Evolutionary conservation across 371 early-diverging fungal species (phyloP).

Genomic region (Apophysomyces sp.): DNA sequence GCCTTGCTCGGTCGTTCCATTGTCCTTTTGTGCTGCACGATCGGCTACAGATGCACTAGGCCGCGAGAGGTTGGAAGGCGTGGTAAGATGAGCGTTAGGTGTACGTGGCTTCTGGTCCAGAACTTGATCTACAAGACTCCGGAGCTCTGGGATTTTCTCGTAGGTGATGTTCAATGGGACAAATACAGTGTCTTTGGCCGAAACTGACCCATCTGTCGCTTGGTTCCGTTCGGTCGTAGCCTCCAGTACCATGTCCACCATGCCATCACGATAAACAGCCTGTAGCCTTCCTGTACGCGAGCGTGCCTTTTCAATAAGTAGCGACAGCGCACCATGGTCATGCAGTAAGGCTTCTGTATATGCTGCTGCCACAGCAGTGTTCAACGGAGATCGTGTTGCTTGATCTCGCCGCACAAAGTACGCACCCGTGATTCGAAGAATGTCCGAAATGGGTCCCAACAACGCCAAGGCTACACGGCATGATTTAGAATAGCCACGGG

Average conservation of each 20-base stretch:
- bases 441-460: slow-evolving; percentile 48
- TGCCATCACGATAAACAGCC: slow-evolving; percentile 36
- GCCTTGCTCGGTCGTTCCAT: slow-evolving; percentile 16
- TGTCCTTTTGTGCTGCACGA: slow-evolving; percentile 32
- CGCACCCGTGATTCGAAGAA: slow-evolving; percentile 47
- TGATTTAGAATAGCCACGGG: too few species aligned
- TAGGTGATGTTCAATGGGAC: slow-evolving; percentile 50
- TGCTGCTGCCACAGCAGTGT: slow-evolving; percentile 43
- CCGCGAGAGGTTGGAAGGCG: slow-evolving; percentile 21
- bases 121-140: slow-evolving; percentile 43
- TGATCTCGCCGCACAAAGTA: slow-evolving; percentile 47
- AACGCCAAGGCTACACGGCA: slow-evolving; percentile 33
- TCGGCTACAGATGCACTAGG: slow-evolving; percentile 39
- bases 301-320: slow-evolving; percentile 43
- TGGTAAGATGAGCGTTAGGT: not conserved
- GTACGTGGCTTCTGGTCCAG: slow-evolving; percentile 44
- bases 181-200: slow-evolving; percentile 29
- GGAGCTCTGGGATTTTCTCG: slow-evolving; percentile 50
- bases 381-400: slow-evolving; percentile 39
- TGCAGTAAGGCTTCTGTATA: slow-evolving; percentile 43
- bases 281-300: slow-evolving; percentile 50
- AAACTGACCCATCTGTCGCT: not conserved
- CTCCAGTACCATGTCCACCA: slow-evolving; percentile 46
- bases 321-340: slow-evolving; percentile 47
- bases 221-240: slow-evolving; percentile 40